Conservation (phyloP, 495 filamentous ascomycete species). For the Massariosphaeria phaeospora region DNA sequence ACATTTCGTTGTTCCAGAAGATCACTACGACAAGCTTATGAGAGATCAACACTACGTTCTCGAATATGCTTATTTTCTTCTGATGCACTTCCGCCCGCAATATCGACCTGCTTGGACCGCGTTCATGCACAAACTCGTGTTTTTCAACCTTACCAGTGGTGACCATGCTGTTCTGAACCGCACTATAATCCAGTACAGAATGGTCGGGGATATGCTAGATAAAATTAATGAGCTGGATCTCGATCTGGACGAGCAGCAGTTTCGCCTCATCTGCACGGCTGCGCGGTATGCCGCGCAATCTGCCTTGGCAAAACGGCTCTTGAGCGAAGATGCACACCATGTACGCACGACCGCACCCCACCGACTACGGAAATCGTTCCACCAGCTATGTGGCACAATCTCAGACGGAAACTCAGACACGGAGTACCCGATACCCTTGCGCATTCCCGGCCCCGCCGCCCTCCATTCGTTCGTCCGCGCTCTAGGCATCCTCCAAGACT, state of each 20-base stretch:
- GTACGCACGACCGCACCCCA: slow-evolving; percentile 1
- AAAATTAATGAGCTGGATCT: slow-evolving; percentile 15
- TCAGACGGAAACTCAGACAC: neutral
- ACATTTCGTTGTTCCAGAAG: neutral
- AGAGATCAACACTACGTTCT: slow-evolving; percentile 20
- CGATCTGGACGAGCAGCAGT: slow-evolving; percentile 33
- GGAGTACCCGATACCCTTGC: neutral
- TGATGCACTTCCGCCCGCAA: slow-evolving; percentile 3
- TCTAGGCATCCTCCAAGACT: slow-evolving; percentile 36
- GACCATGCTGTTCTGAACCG: neutral
- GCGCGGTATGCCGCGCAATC: neutral
- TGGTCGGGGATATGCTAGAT: slow-evolving; percentile 4
- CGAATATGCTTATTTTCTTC: slow-evolving; percentile 22
- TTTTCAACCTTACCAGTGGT: neutral
- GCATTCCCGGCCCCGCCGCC: slow-evolving; percentile 22
- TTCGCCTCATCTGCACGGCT: slow-evolving; percentile 20
- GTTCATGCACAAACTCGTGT: slow-evolving; percentile 15
- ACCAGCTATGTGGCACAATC: no score
- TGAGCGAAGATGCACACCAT: neutral
- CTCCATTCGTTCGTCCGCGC: slow-evolving; percentile 41
- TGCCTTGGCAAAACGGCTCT: neutral
- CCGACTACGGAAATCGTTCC: slow-evolving; percentile 18
- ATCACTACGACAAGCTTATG: slow-evolving; percentile 16
- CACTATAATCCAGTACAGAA: slow-evolving; percentile 2
- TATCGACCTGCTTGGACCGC: slow-evolving; percentile 25